Evolutionary conservation across 306 rosid species (phyloP), one percentile per base, ranked within the genome.

Genomic region (Quercus berberidifolia): DNA sequence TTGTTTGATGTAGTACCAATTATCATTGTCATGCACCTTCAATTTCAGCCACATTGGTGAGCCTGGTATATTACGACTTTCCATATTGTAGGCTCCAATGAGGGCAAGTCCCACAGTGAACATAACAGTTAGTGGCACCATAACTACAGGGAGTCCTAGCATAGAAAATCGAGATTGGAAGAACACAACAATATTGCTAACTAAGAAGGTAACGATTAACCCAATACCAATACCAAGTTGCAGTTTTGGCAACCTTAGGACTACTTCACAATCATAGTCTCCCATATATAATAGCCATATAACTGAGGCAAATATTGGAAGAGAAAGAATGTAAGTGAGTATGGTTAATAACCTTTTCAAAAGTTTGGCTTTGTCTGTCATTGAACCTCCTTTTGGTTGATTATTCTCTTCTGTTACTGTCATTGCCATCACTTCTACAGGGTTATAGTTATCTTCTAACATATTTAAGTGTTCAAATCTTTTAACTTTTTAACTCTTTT

Each of bases 21-120:
- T 69, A 3, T 49, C 11, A 1, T 69, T 0, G 21, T 79, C 38
- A 2, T 38, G 43, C 5, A 79, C 71, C 64, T 79, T 83, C 31
- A 64, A n/a, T 14, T 78, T 55, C 5, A 83, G 41, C 87, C 87
- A 83, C 15, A 51, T 71, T 6, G 87, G 87, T 15, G 87, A 83
- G 10, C 75, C 87, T 14, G 57, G 71, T 6, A 83, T 69, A n/a
- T 65, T 26, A 1, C 57, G 60, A 10, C 76, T 83, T 38, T 79
- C 83, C 75, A 76, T 71, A 4, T 33, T 71, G 12, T 79, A 74
- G 1, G 81, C 71, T 2, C 87, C 84, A 3, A 76, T 69, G 7
- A 83, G 55, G 5, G 78, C 80, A 9, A 83, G 81, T 25, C 87
- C 87, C 20, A 76, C 56, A 20, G 30, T 79, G 71, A 83, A 64